phyloP scores from a whole-genome alignment of 805 yeast species.

The Grigorovia yakushimaensis region DNA sequence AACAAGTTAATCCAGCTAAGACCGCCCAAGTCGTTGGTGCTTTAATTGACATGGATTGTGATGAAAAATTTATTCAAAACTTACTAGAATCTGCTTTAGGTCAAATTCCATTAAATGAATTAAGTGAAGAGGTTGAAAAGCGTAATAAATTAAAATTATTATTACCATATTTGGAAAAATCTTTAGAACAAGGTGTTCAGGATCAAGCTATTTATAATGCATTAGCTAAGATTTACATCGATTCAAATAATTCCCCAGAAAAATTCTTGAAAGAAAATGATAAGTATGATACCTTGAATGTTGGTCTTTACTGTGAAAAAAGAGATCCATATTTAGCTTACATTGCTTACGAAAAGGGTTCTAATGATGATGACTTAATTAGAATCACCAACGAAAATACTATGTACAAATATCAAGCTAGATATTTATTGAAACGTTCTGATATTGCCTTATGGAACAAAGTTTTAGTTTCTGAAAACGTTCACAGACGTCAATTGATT shows the following conservation, averaged over 20 bases:
- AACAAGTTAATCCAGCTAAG: slow-evolving; percentile 90
- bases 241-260: slow-evolving; percentile 95
- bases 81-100: slow-evolving; percentile 81
- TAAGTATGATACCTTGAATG: slow-evolving; percentile 83
- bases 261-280: slow-evolving; percentile 88
- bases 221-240: slow-evolving; percentile 94
- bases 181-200: slow-evolving; percentile 70
- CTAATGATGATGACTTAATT: slow-evolving; percentile 80
- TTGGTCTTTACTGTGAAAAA: slow-evolving; percentile 97
- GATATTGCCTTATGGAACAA: slow-evolving; percentile 73
- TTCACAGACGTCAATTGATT: slow-evolving; percentile 81
- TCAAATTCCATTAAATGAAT: slow-evolving; percentile 82
- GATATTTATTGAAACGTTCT: slow-evolving; percentile 83
- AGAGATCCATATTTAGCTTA: slow-evolving; percentile 98
- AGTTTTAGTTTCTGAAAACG: slow-evolving; percentile 66
- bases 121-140: slow-evolving; percentile 91
- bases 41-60: slow-evolving; percentile 93
- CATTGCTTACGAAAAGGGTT: slow-evolving; percentile 94
- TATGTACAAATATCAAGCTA: slow-evolving; percentile 98
- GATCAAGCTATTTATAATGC: slow-evolving; percentile 92
- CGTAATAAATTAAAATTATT: slow-evolving; percentile 87
- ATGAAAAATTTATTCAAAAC: slow-evolving; percentile 74
- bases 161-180: slow-evolving; percentile 86
- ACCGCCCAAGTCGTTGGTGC: slow-evolving; percentile 97
- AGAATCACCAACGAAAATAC: slow-evolving; percentile 91